Evolutionary conservation across 495 filamentous ascomycete genomes (phyloP).

Genomic region (Xylona heveae): DNA sequence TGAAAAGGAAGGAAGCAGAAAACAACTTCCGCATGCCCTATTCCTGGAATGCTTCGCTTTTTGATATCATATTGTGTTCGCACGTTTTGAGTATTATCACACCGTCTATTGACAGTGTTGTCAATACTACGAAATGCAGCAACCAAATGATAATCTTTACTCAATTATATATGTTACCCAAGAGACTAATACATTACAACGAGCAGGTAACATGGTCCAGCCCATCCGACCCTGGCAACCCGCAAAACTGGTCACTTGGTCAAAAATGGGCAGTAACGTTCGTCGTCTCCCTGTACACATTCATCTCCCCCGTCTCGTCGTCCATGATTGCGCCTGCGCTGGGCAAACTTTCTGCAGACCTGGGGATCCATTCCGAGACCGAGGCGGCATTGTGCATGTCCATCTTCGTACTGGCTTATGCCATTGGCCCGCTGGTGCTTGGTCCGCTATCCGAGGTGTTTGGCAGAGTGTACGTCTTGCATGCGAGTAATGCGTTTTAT

Average conservation of each 20-base stretch:
- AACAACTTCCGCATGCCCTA: too few relatives aligned
- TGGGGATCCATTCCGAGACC: constrained; percentile 33
- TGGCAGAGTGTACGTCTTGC: constrained; percentile 34
- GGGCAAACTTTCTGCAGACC: constrained; percentile 28
- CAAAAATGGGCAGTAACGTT: constrained; percentile 43
- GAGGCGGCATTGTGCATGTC: constrained; percentile 39
- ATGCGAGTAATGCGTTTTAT: constrained; percentile 42
- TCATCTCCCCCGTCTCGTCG: constrained; percentile 51
- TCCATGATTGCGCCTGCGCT: constrained; percentile 57
- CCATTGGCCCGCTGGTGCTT: constrained; percentile 36
- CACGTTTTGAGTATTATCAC: too few relatives aligned
- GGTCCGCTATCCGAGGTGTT: constrained; percentile 44
- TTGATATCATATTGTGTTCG: too few relatives aligned
- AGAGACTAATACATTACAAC: too few relatives aligned
- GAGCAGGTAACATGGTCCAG: constrained; percentile 28
- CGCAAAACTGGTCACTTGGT: constrained; percentile 37
- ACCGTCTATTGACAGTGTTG: too few relatives aligned
- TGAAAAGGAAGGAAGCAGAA: too few relatives aligned
- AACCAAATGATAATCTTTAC: too few relatives aligned
- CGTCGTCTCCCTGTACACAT: constrained; percentile 27
- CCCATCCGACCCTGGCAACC: constrained; percentile 47
- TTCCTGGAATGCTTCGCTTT: too few relatives aligned
- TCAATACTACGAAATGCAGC: too few relatives aligned
- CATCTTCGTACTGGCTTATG: constrained; percentile 53
- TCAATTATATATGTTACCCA: too few relatives aligned